phyloP scores from a whole-genome alignment of 305 asterid species.

The Striga hermonthica region DNA sequence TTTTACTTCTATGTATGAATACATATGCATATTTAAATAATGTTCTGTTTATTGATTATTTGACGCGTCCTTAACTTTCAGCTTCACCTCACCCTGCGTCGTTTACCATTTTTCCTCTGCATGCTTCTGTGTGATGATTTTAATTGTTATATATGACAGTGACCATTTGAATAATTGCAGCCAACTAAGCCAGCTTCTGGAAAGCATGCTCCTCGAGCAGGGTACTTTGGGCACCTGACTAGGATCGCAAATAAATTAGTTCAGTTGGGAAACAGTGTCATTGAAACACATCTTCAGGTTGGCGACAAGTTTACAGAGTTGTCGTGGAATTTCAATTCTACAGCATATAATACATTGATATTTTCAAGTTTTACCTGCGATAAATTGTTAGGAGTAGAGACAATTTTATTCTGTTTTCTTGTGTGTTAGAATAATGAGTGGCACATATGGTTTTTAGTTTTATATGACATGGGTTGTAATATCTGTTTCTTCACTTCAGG shows the following conservation, averaged over 20 bases:
- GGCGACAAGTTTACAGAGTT: slow-evolving; percentile 25
- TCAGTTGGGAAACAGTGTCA: slow-evolving; percentile 62
- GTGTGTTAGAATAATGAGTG: neutral
- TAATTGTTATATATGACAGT: slow-evolving; percentile 24
- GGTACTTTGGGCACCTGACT: slow-evolving; percentile 86
- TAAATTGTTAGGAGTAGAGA: slow-evolving; percentile 20
- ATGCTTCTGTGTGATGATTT: slow-evolving; percentile 28
- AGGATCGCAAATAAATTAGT: slow-evolving; percentile 76
- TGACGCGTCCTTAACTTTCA: slow-evolving; percentile 9
- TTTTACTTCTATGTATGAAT: too few relatives aligned
- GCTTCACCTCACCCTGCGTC: slow-evolving; percentile 7
- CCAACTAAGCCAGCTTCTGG: slow-evolving; percentile 63
- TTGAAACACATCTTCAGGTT: slow-evolving; percentile 74
- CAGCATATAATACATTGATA: neutral
- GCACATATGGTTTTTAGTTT: slow-evolving; percentile 16
- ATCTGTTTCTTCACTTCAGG: slow-evolving; percentile 44
- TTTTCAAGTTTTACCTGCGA: slow-evolving; percentile 14
- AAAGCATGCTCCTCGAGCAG: slow-evolving; percentile 68
- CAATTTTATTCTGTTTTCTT: neutral
- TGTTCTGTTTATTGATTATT: neutral
- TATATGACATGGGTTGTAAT: slow-evolving; percentile 21
- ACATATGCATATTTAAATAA: too few relatives aligned
- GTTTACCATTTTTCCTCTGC: neutral
- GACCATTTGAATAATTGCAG: slow-evolving; percentile 46
- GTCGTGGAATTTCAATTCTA: neutral